phyloP scores from a whole-genome alignment of 345 rosid genomes.

The Raphanus sativus region DNA sequence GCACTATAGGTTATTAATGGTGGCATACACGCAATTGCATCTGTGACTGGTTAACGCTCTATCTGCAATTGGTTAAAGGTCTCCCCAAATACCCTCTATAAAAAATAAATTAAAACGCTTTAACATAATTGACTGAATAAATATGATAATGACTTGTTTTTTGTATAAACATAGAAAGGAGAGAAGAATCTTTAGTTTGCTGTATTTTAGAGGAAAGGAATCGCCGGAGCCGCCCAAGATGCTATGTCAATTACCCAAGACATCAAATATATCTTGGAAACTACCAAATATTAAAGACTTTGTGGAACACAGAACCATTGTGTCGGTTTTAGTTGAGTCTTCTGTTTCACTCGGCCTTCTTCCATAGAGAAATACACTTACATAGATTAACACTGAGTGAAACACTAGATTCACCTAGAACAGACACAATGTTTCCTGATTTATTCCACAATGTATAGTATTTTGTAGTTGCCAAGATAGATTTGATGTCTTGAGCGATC shows the following conservation, averaged over 20 bases:
- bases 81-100: background rate
- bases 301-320: background rate
- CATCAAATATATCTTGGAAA: conserved; percentile 15
- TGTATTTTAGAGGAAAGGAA: conserved; percentile 28
- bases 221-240: conserved; percentile 49
- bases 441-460: too few species aligned
- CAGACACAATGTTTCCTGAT: too few species aligned
- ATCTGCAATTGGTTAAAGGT: conserved; percentile 48
- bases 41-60: conserved; percentile 51
- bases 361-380: too few species aligned
- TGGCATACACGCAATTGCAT: conserved; percentile 53
- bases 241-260: conserved; percentile 48
- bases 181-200: too few species aligned
- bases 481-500: too few species aligned
- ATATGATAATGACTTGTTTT: too few species aligned
- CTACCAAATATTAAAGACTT: background rate
- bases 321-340: background rate
- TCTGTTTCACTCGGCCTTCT: too few species aligned
- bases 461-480: too few species aligned
- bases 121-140: background rate
- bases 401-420: too few species aligned
- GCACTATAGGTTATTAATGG: conserved; percentile 51
- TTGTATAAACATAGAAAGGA: too few species aligned
- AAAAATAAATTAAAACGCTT: background rate
- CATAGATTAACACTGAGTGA: too few species aligned